phyloP scores from a whole-genome alignment of 2,329 filamentous ascomycete genomes.

The Drechslerella stenobrocha region DNA sequence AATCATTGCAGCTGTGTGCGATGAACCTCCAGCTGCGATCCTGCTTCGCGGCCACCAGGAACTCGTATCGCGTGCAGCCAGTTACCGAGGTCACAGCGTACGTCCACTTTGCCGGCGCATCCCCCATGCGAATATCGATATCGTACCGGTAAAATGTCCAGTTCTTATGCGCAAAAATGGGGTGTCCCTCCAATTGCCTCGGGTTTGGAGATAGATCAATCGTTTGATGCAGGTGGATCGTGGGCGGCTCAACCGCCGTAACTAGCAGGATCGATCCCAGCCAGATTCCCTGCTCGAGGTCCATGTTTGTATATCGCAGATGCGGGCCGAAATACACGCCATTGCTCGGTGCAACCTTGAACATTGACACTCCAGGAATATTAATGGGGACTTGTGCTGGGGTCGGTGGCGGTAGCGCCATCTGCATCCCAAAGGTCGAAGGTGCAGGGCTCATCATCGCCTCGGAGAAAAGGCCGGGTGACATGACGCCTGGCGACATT shows the following conservation, averaged over 20 bases:
- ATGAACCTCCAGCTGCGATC: slow-evolving; percentile 96
- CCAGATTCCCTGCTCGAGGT: slow-evolving; percentile 87
- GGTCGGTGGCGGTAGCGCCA: slow-evolving; percentile 33
- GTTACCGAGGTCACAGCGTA: slow-evolving; percentile 97
- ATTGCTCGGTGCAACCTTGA: slow-evolving; percentile 89
- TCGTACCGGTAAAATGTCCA: slow-evolving; percentile 98
- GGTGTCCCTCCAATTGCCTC: slow-evolving; percentile 76
- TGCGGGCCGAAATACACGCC: slow-evolving; percentile 98
- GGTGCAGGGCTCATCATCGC: slow-evolving; percentile 46
- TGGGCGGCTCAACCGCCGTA: slow-evolving; percentile 86
- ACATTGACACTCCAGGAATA: slow-evolving; percentile 83
- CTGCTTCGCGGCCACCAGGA: slow-evolving; percentile 84
- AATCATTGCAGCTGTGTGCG: slow-evolving; percentile 94
- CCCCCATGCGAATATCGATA: slow-evolving; percentile 84
- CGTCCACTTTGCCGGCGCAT: slow-evolving; percentile 84
- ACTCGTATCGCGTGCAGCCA: slow-evolving; percentile 97
- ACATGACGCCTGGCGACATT: slow-evolving; percentile 54
- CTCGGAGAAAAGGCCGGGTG: slow-evolving; percentile 56
- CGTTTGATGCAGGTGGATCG: slow-evolving; percentile 91
- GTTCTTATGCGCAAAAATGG: slow-evolving; percentile 84
- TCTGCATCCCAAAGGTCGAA: slow-evolving; percentile 62
- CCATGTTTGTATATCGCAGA: slow-evolving; percentile 94
- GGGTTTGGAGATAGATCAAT: slow-evolving; percentile 90
- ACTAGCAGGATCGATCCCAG: slow-evolving; percentile 90
- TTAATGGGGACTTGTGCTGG: slow-evolving; percentile 42